Conservation (phyloP, 2,329 filamentous ascomycete species). For the Neophaeococcomyces aloes region DNA sequence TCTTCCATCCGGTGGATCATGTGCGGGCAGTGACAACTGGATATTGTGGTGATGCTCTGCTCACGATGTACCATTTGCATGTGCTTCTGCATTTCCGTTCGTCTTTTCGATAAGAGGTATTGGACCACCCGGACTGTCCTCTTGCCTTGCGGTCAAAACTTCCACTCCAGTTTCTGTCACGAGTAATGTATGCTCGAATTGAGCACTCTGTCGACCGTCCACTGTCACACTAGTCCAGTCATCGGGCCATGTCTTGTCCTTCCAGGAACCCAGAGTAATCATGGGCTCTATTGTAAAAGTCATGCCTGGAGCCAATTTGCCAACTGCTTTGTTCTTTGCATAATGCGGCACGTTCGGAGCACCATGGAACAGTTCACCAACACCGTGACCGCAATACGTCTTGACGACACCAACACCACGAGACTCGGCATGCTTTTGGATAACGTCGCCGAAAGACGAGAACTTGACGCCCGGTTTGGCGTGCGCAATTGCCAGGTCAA, state of each 20-base stretch:
- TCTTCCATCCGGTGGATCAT: too few species aligned
- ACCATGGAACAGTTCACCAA: constrained; percentile 88
- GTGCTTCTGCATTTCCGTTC: neutral
- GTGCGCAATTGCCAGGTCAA: constrained; percentile 80
- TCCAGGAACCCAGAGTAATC: constrained; percentile 80
- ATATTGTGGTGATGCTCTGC: too few species aligned
- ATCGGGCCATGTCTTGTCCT: constrained; percentile 94
- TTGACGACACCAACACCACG: constrained; percentile 81
- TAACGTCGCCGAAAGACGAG: constrained; percentile 84
- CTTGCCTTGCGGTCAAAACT: constrained; percentile 62
- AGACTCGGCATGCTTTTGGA: constrained; percentile 87
- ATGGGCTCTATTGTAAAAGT: constrained; percentile 99
- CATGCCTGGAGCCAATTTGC: constrained; percentile 89
- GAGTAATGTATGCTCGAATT: constrained; percentile 84
- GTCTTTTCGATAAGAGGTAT: constrained; percentile 31
- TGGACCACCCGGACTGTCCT: constrained; percentile 65
- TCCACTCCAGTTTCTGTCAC: constrained; percentile 77
- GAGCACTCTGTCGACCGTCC: constrained; percentile 80
- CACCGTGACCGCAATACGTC: constrained; percentile 91
- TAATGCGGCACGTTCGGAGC: constrained; percentile 94
- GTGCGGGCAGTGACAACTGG: too few species aligned
- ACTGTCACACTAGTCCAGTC: constrained; percentile 95
- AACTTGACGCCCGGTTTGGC: constrained; percentile 91
- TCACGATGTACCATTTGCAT: neutral
- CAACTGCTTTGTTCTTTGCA: constrained; percentile 95